These are phyloP conservation scores for Arxiozyma slooffiae DNA, from an alignment of 1,139 yeast genomes.

Conservation along the genomic window DNA sequence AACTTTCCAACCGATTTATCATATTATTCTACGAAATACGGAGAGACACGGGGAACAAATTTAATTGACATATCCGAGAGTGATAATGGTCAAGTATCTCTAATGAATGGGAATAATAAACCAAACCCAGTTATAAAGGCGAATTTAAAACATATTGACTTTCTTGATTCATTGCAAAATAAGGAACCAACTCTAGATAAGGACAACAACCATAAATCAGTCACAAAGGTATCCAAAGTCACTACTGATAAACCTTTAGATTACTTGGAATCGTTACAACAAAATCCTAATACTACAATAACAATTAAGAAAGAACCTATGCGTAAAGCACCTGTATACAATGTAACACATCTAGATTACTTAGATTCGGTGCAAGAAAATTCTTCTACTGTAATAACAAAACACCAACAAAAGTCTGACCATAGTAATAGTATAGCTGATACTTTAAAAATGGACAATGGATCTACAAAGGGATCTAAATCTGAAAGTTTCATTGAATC, in stretches of 20 bases:
- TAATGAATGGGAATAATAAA: not conserved
- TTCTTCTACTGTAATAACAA: slow-evolving; percentile 4
- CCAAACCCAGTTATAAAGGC: not conserved
- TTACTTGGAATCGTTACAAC: not conserved
- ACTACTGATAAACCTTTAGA: not conserved
- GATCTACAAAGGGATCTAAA: slow-evolving; percentile 8
- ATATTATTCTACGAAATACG: not conserved
- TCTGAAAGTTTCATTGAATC: slow-evolving; percentile 19
- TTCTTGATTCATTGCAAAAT: slow-evolving; percentile 1
- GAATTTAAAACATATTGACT: slow-evolving; percentile 2
- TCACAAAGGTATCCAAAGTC: not conserved
- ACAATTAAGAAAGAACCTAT: not conserved
- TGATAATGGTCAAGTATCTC: not conserved
- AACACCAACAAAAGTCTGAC: not conserved
- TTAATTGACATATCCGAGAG: slow-evolving; percentile 1
- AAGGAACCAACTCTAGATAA: not conserved
- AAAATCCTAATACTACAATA: not conserved
- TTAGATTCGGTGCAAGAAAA: slow-evolving; percentile 19
- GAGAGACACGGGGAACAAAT: not conserved
- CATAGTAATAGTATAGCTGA: too few relatives aligned
- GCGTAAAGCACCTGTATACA: not conserved
- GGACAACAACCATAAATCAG: not conserved
- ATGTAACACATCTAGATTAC: slow-evolving; percentile 12
- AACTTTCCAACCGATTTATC: not conserved
- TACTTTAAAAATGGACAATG: not conserved